These are phyloP conservation scores for Clitopilus hobsonii DNA, from an alignment of 768 basidiomycete genomes.

Conservation along the genomic window DNA sequence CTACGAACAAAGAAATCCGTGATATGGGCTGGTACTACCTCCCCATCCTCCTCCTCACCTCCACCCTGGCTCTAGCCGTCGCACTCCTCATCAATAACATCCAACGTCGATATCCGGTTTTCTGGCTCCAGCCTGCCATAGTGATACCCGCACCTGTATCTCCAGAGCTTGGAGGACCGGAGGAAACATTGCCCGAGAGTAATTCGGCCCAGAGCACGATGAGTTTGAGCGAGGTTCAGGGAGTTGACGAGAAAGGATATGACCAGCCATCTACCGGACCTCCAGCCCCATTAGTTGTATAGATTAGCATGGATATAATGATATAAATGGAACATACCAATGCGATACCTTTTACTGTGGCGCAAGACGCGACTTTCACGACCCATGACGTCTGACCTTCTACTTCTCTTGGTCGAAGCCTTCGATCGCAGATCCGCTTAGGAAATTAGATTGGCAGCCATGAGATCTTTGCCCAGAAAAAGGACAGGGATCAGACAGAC, in stretches of 20 bases:
- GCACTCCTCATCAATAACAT: conserved; percentile 48
- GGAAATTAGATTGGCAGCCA: too few relatives aligned
- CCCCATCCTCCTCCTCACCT: conserved; percentile 45
- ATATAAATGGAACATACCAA: neutral
- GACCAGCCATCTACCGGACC: too few relatives aligned
- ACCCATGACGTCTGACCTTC: too few relatives aligned
- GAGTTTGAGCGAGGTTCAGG: too few relatives aligned
- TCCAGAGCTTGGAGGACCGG: conserved; percentile 11
- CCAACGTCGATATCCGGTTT: conserved; percentile 43
- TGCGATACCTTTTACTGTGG: neutral
- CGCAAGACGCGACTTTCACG: too few relatives aligned
- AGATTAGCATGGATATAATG: neutral
- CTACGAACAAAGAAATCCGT: conserved; percentile 34
- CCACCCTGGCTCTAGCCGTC: conserved; percentile 35
- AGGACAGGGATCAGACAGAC: too few relatives aligned
- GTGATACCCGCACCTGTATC: conserved; percentile 11
- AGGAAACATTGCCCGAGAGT: neutral
- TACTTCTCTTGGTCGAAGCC: too few relatives aligned
- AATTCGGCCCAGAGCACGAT: too few relatives aligned
- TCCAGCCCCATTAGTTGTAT: neutral
- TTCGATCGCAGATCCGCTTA: too few relatives aligned
- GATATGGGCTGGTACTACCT: conserved; percentile 50
- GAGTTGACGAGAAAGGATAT: too few relatives aligned
- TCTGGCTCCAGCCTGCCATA: conserved; percentile 34
- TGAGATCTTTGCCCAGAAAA: too few relatives aligned